phyloP scores from a whole-genome alignment of 2,329 filamentous ascomycete genomes.

The Botrytis tulipae region DNA sequence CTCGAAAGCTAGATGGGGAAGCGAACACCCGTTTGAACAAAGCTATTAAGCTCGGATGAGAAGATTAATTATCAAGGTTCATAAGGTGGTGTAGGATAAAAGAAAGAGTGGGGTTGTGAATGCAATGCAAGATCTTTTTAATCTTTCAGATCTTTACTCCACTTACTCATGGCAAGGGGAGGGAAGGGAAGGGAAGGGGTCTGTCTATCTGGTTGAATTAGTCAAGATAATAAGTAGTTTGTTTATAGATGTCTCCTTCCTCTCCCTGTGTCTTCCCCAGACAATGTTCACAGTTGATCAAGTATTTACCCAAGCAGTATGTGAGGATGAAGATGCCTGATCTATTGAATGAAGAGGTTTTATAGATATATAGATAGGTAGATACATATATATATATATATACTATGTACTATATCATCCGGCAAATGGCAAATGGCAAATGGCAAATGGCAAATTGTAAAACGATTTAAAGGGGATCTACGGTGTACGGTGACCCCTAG shows the following conservation, averaged over 20 bases:
- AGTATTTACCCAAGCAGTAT: no score
- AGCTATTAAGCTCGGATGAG: neutral
- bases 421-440: neutral
- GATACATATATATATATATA: neutral
- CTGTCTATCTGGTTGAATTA: neutral
- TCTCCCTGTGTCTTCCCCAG: constrained; percentile 1
- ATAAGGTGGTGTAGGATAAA: neutral
- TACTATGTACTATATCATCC: neutral
- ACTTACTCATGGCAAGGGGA: neutral
- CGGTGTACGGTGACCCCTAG: constrained; percentile 3
- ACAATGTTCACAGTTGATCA: neutral
- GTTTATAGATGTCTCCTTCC: neutral
- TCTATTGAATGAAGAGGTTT: neutral
- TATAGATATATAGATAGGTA: no score
- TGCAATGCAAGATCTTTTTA: constrained; percentile 11
- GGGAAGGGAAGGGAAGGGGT: no score
- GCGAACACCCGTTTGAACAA: neutral
- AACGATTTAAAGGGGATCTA: constrained; percentile 4
- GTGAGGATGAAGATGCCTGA: no score
- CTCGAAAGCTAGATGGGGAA: neutral
- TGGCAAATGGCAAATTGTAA: neutral
- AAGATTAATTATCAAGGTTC: neutral
- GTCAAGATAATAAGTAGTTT: neutral
- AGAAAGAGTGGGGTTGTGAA: constrained; percentile 10
- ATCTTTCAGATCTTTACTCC: constrained; percentile 8